These are phyloP conservation scores for Dalbergia cultrata DNA, from an alignment of 306 rosid genomes.

Conservation along the genomic window DNA sequence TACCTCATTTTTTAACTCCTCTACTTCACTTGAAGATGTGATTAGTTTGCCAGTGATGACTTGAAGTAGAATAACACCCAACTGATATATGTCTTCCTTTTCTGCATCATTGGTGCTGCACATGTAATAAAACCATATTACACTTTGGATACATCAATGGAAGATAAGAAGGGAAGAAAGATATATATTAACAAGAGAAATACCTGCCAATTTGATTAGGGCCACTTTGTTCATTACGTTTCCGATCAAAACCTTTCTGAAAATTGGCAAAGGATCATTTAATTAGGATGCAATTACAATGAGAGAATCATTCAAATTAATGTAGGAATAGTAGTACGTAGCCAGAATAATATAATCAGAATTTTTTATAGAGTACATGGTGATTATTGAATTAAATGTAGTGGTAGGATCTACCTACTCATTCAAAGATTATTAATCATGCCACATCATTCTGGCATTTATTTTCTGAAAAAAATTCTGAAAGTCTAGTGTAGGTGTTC, in stretches of 20 bases:
- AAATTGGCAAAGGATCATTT: conserved; percentile 32
- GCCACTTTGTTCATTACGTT: conserved; percentile 37
- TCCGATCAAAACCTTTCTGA: conserved; percentile 44
- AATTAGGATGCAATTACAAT: conserved; percentile 5
- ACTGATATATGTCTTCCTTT: conserved; percentile 87
- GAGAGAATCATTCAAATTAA: conserved; percentile 10
- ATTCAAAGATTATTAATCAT: no score
- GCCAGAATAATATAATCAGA: no score
- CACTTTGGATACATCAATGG: conserved; percentile 1
- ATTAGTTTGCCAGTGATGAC: conserved; percentile 72
- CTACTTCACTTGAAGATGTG: conserved; percentile 60
- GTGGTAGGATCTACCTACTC: no score
- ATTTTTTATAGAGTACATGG: no score
- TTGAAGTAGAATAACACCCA: conserved; percentile 83
- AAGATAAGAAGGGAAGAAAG: background rate
- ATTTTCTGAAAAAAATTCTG: no score
- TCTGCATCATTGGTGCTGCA: conserved; percentile 60
- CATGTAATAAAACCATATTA: background rate
- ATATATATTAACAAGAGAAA: conserved; percentile 9
- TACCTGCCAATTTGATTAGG: conserved; percentile 49
- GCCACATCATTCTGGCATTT: no score
- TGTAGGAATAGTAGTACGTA: no score
- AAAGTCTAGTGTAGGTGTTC: background rate
- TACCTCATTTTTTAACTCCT: conserved; percentile 75
- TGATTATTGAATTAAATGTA: no score